phyloP scores from a whole-genome alignment of 257 asterid species.

The Eucommia ulmoides region DNA sequence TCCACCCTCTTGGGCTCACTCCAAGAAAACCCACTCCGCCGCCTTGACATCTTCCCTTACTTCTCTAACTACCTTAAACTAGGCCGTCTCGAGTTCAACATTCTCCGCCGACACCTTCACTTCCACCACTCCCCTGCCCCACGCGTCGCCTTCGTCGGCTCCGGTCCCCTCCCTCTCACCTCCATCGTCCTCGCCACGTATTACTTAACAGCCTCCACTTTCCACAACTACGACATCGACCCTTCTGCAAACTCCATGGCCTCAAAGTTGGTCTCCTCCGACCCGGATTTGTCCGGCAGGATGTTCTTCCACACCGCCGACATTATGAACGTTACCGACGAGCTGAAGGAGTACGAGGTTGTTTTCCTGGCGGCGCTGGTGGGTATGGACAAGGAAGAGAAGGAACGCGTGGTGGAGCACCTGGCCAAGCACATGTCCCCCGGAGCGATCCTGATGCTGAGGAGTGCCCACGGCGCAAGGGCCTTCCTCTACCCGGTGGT shows the following conservation, averaged over 20 bases:
- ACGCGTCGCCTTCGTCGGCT: conserved; percentile 61
- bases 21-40: conserved; percentile 46
- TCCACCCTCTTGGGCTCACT: conserved; percentile 36
- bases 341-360: conserved; percentile 44
- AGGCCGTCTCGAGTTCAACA: conserved; percentile 43
- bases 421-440: conserved; percentile 51
- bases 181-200: conserved; percentile 62
- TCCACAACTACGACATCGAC: conserved; percentile 74
- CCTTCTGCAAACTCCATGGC: conserved; percentile 52
- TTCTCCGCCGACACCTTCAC: conserved; percentile 29
- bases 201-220: conserved; percentile 37
- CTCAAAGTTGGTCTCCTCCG: conserved; percentile 30
- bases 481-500: conserved; percentile 78
- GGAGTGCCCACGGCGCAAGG: conserved; percentile 89
- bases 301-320: conserved; percentile 50
- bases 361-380: conserved; percentile 85
- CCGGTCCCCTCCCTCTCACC: conserved; percentile 89
- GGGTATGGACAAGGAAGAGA: conserved; percentile 70
- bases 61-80: conserved; percentile 68
- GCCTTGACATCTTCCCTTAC: conserved; percentile 57
- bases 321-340: conserved; percentile 41
- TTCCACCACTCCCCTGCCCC: conserved; percentile 11
- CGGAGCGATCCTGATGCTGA: conserved; percentile 62
- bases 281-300: conserved; percentile 38
- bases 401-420: conserved; percentile 40